These are phyloP conservation scores for Zygnema circumcarinatum DNA, from an alignment of 139 green algal genomes.

Conservation along the genomic window DNA sequence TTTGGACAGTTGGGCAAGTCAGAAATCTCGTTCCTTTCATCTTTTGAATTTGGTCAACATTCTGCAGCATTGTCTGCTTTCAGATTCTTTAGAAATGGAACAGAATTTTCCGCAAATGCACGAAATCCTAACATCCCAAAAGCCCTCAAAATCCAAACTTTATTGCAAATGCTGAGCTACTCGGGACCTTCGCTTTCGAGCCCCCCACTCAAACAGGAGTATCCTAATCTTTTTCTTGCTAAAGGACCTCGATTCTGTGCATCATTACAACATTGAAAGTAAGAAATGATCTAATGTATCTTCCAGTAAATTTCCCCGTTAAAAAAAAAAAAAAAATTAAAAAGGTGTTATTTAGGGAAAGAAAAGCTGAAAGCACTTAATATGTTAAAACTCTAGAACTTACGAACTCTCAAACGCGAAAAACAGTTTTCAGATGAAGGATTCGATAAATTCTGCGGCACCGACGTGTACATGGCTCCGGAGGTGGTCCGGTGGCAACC, in stretches of 20 bases:
- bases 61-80: background rate
- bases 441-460: background rate
- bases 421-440: background rate
- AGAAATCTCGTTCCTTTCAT: background rate
- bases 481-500: background rate
- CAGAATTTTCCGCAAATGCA: background rate
- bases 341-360: background rate
- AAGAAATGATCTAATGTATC: too few species aligned
- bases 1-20: background rate
- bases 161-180: background rate
- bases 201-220: too few species aligned
- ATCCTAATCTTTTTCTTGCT: background rate
- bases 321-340: background rate
- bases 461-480: background rate
- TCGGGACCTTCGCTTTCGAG: too few species aligned
- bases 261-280: background rate
- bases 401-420: background rate
- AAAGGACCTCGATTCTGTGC: background rate
- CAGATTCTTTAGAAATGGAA: background rate
- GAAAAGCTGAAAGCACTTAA: too few species aligned
- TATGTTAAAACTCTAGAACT: too few species aligned
- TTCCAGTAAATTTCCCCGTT: background rate
- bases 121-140: background rate
- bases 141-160: background rate
- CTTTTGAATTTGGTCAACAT: background rate